Base-by-base conservation (phyloP, 352 stramenopile genomes). In the Phytophthora quininea region DNA sequence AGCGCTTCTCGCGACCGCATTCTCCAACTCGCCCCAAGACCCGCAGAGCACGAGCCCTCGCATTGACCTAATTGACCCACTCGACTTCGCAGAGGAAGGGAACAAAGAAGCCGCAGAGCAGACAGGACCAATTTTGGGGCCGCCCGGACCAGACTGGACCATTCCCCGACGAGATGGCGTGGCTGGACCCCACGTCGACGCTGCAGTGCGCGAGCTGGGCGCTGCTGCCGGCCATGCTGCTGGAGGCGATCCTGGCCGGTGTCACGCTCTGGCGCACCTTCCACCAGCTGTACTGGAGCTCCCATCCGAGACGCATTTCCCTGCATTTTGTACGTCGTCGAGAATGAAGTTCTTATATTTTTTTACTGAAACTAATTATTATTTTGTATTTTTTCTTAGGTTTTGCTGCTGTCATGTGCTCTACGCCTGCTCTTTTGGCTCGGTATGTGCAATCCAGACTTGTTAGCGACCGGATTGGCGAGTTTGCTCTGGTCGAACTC, bases 211-310 rank as follows among this genome's bases (percentile, higher is more conserved):
- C 56, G 27, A 85, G 69, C 67, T 84, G 69, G 77, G 24, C 64
- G 45, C 58, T 88, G 48, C 49, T 88, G 64, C 76, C 77, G 58
- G 79, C 78, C 50, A 58, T 89, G 56, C 37, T 80, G 51, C 64
- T 90, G 38, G 84, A 92, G 45, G 53, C 49, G 31, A 56, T 74
- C 33, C 72, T 90, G 4, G 45, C 68, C 6, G 50, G 62, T 30
- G 62, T 76, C 30, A 78, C 87, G 29, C 55, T 89, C 24, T 92
- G 84, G 84, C 81, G 84, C 24, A 76, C 71, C 3, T 71, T 67
- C 31, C 81, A 90, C 66, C 84, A 92, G 24, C 59, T 88, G 49
- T 86, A 83, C 60, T 92, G 79, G 77, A 74, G 71, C 42, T 84
- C 71, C 10, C 84, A 90, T 48, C 77, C 76, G 42, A 73, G 84